Evolutionary conservation across 2,329 filamentous ascomycete genomes (phyloP), one percentile per base, ranked within the genome.

Genomic region (Diplodia intermedia): DNA sequence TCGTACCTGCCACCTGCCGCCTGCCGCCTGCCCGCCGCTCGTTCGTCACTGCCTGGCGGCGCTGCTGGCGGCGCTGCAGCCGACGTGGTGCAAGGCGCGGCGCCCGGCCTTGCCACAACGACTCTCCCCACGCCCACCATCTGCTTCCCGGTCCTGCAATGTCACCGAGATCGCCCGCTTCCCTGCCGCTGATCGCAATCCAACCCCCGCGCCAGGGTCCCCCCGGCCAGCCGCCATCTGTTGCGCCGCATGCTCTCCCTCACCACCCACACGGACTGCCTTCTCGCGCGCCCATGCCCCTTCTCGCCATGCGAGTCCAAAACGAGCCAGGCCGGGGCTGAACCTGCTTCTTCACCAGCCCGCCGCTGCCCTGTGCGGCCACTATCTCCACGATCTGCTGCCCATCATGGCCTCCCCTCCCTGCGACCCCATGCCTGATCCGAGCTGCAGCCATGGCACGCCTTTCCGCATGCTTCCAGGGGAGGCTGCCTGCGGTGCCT

Each of bases 161-260:
- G 60, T 63, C 60, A 20, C 60, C 50, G 60, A 50, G 43, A 63
- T 52, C 43, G 43, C 31, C 60, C n/a, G 60, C 60, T 63, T 52
- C 60, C 60, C 60, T 63, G 60, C 47, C 60, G 60, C 60, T 52
- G 60, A 63, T 63, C 60, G 60, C 47, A 63, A 52, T 63, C 43
- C n/a, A 18, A 31, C 11, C 43, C 29, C 29, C 60, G 60, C 47
- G 26, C 60, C 29, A 52, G 60, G 60, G 60, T 52, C 47, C 29
- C 26, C 60, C 60, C 47, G 60, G 60, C 47, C 47, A 52, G 43
- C 60, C 43, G n/a, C 40, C 43, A 18, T n/a, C 18, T 43, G 23
- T 40, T 6, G n/a, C 60, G n/a, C 40, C 57, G 50, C 60, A 26
- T 26, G 26, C 26, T 26, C 26, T 26, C 26, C 26, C 26, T 26